Conservation (phyloP, 2,329 filamentous ascomycete species). For the Mycosphaerelloides madeirae region DNA sequence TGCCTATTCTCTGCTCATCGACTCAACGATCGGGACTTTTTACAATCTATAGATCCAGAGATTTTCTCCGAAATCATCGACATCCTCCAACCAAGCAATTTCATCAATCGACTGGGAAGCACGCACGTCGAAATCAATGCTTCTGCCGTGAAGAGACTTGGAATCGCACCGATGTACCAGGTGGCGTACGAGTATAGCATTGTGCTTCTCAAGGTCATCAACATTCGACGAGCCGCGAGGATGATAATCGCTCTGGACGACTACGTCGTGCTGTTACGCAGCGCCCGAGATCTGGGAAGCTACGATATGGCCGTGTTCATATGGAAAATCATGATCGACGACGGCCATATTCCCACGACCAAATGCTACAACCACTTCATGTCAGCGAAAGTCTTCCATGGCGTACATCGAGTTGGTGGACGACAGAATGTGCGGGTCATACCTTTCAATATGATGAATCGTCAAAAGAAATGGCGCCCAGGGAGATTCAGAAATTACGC, state of each 20-base stretch:
- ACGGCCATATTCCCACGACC: slow-evolving; percentile 41
- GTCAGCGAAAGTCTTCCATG: slow-evolving; percentile 45
- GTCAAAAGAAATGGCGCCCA: slow-evolving; percentile 1
- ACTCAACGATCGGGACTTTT: slow-evolving; percentile 24
- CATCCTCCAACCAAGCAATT: slow-evolving; percentile 55
- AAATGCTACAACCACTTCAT: slow-evolving; percentile 55
- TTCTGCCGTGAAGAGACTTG: slow-evolving; percentile 41
- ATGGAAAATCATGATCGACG: slow-evolving; percentile 44
- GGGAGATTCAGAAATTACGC: slow-evolving; percentile 22
- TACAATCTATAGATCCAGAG: slow-evolving; percentile 45
- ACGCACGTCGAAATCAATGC: slow-evolving; percentile 50
- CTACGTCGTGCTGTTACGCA: slow-evolving; percentile 51
- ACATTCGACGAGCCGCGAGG: slow-evolving; percentile 35
- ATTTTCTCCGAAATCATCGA: slow-evolving; percentile 62
- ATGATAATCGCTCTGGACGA: slow-evolving; percentile 42
- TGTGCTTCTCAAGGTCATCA: slow-evolving; percentile 36
- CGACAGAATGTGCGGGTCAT: slow-evolving; percentile 40
- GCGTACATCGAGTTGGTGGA: slow-evolving; percentile 31
- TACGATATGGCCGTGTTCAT: slow-evolving; percentile 39
- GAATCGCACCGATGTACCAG: slow-evolving; percentile 34
- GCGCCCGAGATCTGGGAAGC: slow-evolving; percentile 47
- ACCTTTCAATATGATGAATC: slow-evolving; percentile 21
- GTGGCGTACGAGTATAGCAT: slow-evolving; percentile 39
- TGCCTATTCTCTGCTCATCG: slow-evolving; percentile 24
- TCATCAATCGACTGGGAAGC: slow-evolving; percentile 44